Conservation (phyloP, 73 alveolate genomes). For the Paramecium bursaria region DNA sequence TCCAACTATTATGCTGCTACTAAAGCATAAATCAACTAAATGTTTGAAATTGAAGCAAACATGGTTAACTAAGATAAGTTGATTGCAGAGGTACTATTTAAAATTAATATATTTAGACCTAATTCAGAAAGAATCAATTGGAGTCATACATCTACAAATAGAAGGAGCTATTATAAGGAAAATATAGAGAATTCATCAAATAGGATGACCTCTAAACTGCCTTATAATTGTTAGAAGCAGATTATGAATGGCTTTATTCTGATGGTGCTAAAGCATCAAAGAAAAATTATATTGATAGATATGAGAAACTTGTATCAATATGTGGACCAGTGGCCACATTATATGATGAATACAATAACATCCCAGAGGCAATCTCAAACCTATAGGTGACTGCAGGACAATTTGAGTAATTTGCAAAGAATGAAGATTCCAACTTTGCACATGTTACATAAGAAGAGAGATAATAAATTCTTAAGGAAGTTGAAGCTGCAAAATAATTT, state of each 20-base stretch:
- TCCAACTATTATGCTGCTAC: slow-evolving; percentile 57
- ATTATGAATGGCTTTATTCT: slow-evolving; percentile 85
- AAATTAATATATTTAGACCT: no score
- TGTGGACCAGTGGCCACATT: slow-evolving; percentile 79
- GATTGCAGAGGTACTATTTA: no score
- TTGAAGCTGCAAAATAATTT: neutral
- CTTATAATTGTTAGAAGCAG: slow-evolving; percentile 59
- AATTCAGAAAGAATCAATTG: slow-evolving; percentile 79
- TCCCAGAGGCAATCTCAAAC: slow-evolving; percentile 68
- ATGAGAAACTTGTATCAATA: slow-evolving; percentile 67
- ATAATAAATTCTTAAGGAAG: slow-evolving; percentile 21
- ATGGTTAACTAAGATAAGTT: slow-evolving; percentile 71
- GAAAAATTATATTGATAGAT: slow-evolving; percentile 71
- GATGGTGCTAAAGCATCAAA: slow-evolving; percentile 80
- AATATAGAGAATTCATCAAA: slow-evolving; percentile 46
- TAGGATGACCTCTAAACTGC: slow-evolving; percentile 38
- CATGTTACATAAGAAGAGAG: slow-evolving; percentile 40
- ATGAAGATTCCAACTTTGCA: slow-evolving; percentile 10
- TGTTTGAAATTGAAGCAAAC: slow-evolving; percentile 68
- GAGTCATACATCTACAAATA: slow-evolving; percentile 84
- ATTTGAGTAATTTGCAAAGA: slow-evolving; percentile 39
- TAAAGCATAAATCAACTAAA: slow-evolving; percentile 61
- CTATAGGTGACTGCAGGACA: slow-evolving; percentile 9
- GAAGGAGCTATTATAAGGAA: slow-evolving; percentile 77
- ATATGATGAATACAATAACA: slow-evolving; percentile 56